Evolutionary conservation across 768 basidiomycete genomes (phyloP), one percentile per base, ranked within the genome.

Genomic region (Cyathus striatus): DNA sequence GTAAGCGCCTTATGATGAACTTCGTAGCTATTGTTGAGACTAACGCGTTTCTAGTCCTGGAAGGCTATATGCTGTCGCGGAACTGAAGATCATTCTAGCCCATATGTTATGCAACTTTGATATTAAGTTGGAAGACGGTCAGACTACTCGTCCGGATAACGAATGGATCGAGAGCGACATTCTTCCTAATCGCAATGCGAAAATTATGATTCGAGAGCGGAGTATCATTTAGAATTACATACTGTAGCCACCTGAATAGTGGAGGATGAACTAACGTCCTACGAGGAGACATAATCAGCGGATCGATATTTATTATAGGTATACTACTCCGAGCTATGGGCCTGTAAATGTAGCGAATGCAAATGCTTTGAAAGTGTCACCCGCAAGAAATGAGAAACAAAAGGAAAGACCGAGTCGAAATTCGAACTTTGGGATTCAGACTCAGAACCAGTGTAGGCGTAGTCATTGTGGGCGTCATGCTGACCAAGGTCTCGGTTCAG

Each of bases 51-150:
- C 7, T 27, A 50, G 61, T 36, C 65, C 68, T 5, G 65, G 72
- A 16, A 63, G 73, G 1, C 73, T 70, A 52, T 72, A 76, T 45
- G 71, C 69, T 2, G 60, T 68, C 0, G 53, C 45, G 5, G 66
- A 68, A 46, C 36, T 76, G 21, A 76, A 77, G 49, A 44, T 62
- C 0, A 67, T 76, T 60, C 42, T 79, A 32, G 71, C 74, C 0
- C 60, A 73, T 26, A 47, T 71, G 16, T 48, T 77, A 17, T 30
- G 56, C 41, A 58, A 62, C 35, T 72, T 67, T 45, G 70, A 70
- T 47, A 47, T 76, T 37, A 69, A 65, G 43, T 48, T 64, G 34
- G 60, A 59, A 26, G 58, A 56, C 14, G 56, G 54, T 1, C n/a
- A n/a, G n/a, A n/a, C n/a, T n/a, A 51, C 52, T 14, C 46, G 56